These are phyloP conservation scores for Nepenthes mirabilis DNA, from an alignment of 148 eudicot genomes.

Conservation along the genomic window DNA sequence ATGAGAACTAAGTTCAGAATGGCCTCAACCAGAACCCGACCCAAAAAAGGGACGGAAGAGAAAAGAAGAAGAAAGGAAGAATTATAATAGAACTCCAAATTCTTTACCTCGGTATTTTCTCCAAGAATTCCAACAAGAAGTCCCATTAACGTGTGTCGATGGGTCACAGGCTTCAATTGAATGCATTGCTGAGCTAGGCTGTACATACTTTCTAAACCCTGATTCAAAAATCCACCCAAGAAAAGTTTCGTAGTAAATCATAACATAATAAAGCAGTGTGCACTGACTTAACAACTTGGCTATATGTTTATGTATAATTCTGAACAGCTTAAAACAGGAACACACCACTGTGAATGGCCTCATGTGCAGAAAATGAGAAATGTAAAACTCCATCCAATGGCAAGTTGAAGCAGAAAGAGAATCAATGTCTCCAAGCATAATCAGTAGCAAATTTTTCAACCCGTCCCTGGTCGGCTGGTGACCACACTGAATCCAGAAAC, in stretches of 20 bases:
- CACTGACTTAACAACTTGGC: neutral
- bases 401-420: slow-evolving; percentile 52
- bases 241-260: neutral
- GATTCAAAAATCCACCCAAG: slow-evolving; percentile 8
- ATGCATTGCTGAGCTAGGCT: slow-evolving; percentile 82
- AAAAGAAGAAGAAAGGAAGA: neutral
- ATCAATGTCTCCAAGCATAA: slow-evolving; percentile 70
- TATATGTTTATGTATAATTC: neutral
- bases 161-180: slow-evolving; percentile 52
- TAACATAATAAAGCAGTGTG: neutral
- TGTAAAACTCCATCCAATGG: slow-evolving; percentile 82
- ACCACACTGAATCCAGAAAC: slow-evolving; percentile 87
- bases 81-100: slow-evolving; percentile 2
- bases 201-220: slow-evolving; percentile 91
- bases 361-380: slow-evolving; percentile 70
- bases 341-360: slow-evolving; percentile 93
- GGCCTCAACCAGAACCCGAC: too few relatives aligned
- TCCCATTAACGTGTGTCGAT: slow-evolving; percentile 55
- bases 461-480: slow-evolving; percentile 65
- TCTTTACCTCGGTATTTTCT: slow-evolving; percentile 78
- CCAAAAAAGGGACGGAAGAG: neutral
- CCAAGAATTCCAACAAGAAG: slow-evolving; percentile 69
- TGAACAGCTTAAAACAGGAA: neutral
- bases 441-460: slow-evolving; percentile 68
- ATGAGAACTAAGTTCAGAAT: too few relatives aligned